A percentile compares a stretch with the other conserved stretches of the same genome.
phyloP scores from a whole-genome alignment of 345 rosid species.

The Carallia brachiata region DNA sequence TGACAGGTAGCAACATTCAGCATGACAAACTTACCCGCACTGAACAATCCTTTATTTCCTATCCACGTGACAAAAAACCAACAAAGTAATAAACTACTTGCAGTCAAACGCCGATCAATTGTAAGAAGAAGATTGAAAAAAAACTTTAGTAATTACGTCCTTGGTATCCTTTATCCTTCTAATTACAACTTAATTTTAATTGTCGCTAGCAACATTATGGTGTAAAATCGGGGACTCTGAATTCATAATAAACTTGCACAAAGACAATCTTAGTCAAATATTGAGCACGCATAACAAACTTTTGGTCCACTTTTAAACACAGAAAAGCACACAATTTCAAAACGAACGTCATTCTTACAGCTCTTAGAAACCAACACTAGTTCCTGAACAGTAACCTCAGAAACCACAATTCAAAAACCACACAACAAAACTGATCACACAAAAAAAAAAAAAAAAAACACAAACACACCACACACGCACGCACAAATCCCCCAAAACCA shows the following conservation, averaged over 20 bases:
- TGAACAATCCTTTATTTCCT: constrained; percentile 24
- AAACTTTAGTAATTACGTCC: not conserved
- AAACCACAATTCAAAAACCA: constrained; percentile 16
- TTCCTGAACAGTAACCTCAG: not conserved
- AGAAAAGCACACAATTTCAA: not conserved
- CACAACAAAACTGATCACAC: not conserved
- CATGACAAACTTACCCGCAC: constrained; percentile 61
- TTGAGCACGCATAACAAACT: not conserved
- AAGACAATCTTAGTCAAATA: not conserved
- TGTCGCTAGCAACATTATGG: not conserved
- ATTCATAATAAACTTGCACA: not conserved
- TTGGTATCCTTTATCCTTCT: not conserved
- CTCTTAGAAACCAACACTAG: not conserved
- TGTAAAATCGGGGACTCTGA: too few species aligned
- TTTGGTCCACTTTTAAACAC: not conserved
- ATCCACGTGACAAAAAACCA: constrained; percentile 20
- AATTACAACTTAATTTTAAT: not conserved
- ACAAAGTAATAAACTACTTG: constrained; percentile 8
- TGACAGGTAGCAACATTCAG: constrained; percentile 85
- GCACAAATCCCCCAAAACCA: constrained; percentile 5
- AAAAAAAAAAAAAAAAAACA: not conserved
- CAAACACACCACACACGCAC: not conserved
- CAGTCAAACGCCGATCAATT: constrained; percentile 3
- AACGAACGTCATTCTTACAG: not conserved
- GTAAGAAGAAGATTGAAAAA: not conserved